Evolutionary conservation across 2,329 filamentous ascomycete species (phyloP), one percentile per base, ranked within the genome.

Genomic region (Colletotrichum shisoi): DNA sequence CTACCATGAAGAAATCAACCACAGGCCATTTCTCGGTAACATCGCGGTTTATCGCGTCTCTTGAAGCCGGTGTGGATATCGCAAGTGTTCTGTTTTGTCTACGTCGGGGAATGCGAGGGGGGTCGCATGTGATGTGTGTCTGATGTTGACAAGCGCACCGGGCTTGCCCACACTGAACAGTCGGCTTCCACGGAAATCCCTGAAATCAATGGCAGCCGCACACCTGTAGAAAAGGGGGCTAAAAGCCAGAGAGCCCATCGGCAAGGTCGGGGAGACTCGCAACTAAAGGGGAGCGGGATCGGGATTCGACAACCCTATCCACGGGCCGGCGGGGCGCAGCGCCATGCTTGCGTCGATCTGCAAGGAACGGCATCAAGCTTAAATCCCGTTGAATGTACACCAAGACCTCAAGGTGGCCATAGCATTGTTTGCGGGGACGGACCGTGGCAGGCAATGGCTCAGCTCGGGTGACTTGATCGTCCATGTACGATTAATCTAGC

Each of bases 301-400:
- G 39, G 44, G 12, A 45, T 19, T 19, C 24, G 27, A n/a, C 19
- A 44, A 17, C 19, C 2, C 15, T 34, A 3, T 27, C 19, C 42
- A 34, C 31, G 37, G 24, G 21, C 27, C n/a, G 53, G 15, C 8
- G 17, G 31, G 37, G 46, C 21, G 21, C 59, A 5, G 42, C 40
- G 34, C 1, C 11, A 60, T 61, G 45, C 52, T 42, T 63, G 63
- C 46, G 52, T 15, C 31, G 37, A 56, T 67, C 54, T 51, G 13
- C 46, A 24, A 40, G 17, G 12, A 53, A 19, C 53, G 17, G 19
- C 31, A 31, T 54, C 48, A 67, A 67, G 61, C 54, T 64, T 67
- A 59, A 64, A 64, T 51, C 27, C 13, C 8, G 31, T 49, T 17
- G n/a, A 44, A 31, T n/a, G 24, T 31, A 34, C 8, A 34, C 19